Conservation (phyloP, 2,329 filamentous ascomycete species). For the Diaporthe amygdali region DNA sequence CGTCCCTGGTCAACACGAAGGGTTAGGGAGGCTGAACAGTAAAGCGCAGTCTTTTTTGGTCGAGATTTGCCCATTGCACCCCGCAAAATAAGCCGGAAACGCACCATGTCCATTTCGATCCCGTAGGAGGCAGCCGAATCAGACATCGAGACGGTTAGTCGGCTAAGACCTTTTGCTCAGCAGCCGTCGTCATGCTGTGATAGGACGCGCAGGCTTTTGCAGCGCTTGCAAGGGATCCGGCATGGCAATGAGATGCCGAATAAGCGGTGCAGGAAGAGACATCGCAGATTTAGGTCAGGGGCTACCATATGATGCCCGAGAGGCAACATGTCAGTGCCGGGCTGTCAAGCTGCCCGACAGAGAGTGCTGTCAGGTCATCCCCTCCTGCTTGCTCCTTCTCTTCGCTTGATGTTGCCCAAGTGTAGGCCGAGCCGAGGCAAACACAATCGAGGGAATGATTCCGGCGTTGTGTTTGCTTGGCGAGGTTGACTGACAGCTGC, state of each 20-base stretch:
- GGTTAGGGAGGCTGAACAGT: background rate
- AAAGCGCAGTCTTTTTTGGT: background rate
- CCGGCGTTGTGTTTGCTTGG: conserved; percentile 2
- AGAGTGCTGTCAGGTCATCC: background rate
- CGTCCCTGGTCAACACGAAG: conserved; percentile 7
- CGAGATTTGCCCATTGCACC: conserved; percentile 3
- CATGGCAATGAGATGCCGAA: conserved; percentile 5
- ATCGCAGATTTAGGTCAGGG: background rate
- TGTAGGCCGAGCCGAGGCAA: background rate
- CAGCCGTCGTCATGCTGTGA: background rate
- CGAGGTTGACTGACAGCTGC: background rate
- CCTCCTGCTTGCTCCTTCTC: background rate
- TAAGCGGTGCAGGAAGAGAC: conserved; percentile 11
- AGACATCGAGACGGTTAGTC: background rate
- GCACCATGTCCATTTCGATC: background rate
- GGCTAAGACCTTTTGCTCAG: background rate
- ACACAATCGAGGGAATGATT: background rate
- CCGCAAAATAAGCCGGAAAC: background rate
- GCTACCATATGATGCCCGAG: background rate
- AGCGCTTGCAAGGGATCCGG: background rate
- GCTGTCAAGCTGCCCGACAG: background rate
- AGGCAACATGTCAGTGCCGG: background rate
- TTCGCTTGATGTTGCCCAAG: background rate
- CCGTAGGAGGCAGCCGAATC: conserved; percentile 11
- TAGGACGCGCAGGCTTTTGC: conserved; percentile 13